Evolutionary conservation across 2,329 filamentous ascomycete species (phyloP).

Genomic region (Colletotrichum siamense): DNA sequence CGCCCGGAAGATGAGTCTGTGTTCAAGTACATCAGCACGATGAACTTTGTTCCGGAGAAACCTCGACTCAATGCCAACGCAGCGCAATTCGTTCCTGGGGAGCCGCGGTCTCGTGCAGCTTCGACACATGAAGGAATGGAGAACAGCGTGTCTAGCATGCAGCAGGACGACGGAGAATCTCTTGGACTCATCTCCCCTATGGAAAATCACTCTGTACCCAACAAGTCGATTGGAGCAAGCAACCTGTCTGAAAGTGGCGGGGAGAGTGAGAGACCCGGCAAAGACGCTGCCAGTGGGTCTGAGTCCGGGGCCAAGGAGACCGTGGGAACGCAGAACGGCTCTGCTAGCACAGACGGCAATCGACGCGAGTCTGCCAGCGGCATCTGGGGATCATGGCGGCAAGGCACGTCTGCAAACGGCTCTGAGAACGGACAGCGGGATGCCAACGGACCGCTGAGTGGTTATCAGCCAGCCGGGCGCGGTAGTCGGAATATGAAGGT

Average conservation of each 20-base stretch:
- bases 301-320: constrained; percentile 12
- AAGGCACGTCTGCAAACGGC: constrained; percentile 52
- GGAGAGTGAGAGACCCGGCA: constrained; percentile 46
- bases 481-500: constrained; percentile 84
- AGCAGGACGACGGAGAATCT: constrained; percentile 31
- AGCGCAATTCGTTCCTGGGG: constrained; percentile 45
- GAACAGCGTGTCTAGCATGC: constrained; percentile 28
- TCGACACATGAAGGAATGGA: constrained; percentile 22
- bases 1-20: constrained; percentile 84
- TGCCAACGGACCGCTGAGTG: constrained; percentile 58
- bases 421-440: constrained; percentile 61
- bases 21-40: constrained; percentile 79
- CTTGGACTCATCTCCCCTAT: constrained; percentile 39
- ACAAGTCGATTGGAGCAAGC: constrained; percentile 37
- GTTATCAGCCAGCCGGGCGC: constrained; percentile 72
- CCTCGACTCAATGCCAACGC: constrained; percentile 63
- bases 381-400: constrained; percentile 77
- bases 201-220: constrained; percentile 37
- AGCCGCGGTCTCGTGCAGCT: constrained; percentile 31
- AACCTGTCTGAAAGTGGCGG: constrained; percentile 48
- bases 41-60: constrained; percentile 58
- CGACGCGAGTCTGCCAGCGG: constrained; percentile 57
- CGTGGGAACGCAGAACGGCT: not conserved
- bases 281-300: constrained; percentile 15
- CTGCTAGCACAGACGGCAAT: constrained; percentile 12